Conservation (phyloP, 2,329 filamentous ascomycete genomes). For the Pezicula rhizophila region DNA sequence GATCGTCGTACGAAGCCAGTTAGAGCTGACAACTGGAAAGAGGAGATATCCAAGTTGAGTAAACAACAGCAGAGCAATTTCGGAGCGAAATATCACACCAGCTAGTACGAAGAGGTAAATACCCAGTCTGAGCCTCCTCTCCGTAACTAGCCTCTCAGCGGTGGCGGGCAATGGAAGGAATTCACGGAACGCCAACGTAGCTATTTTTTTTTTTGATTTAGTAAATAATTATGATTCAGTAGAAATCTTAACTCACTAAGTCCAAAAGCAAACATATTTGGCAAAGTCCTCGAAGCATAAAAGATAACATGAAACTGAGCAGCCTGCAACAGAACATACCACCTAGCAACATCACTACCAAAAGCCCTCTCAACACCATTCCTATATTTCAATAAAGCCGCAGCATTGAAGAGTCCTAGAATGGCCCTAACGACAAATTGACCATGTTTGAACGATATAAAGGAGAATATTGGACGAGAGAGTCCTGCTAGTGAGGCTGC, state of each 20-base stretch:
- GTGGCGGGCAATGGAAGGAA: slow-evolving; percentile 36
- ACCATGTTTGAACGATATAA: slow-evolving; percentile 49
- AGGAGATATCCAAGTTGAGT: slow-evolving; percentile 63
- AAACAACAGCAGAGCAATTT: slow-evolving; percentile 74
- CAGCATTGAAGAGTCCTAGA: slow-evolving; percentile 71
- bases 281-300: slow-evolving; percentile 85
- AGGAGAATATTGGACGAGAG: slow-evolving; percentile 57
- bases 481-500: slow-evolving; percentile 68
- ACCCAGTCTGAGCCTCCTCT: slow-evolving; percentile 52
- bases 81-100: slow-evolving; percentile 81
- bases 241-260: slow-evolving; percentile 53
- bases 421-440: slow-evolving; percentile 66
- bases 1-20: slow-evolving; percentile 46
- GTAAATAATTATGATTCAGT: background rate
- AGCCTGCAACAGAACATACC: slow-evolving; percentile 73
- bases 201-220: slow-evolving; percentile 32
- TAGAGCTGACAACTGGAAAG: slow-evolving; percentile 43
- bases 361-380: slow-evolving; percentile 58
- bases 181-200: slow-evolving; percentile 52
- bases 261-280: slow-evolving; percentile 94
- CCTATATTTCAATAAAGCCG: slow-evolving; percentile 60
- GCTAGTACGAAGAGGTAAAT: slow-evolving; percentile 73
- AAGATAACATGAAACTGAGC: slow-evolving; percentile 91
- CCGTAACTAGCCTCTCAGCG: slow-evolving; percentile 25
- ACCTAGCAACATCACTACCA: slow-evolving; percentile 62